Percentiles rank a stretch among this genome's conserved stretches.
Conservation (phyloP, 2,329 filamentous ascomycete genomes). For the Trichocomaceae sp. region DNA sequence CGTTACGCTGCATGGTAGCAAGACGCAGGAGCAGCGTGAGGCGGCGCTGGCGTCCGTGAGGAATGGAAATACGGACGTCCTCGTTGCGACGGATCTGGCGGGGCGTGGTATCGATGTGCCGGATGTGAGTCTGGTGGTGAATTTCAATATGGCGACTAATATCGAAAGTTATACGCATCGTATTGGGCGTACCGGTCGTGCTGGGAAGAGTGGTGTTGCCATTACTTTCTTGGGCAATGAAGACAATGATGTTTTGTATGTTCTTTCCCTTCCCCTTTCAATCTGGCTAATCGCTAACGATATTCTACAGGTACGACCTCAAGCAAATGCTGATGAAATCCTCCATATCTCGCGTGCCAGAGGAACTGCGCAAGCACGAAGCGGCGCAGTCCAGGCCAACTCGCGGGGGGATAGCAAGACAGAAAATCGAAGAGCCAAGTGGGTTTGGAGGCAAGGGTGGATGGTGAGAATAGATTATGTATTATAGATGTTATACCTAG, state of each 20-base stretch:
- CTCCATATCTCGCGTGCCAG: constrained; percentile 77
- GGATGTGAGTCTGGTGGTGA: constrained; percentile 88
- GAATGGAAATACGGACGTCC: constrained; percentile 70
- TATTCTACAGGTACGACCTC: constrained; percentile 60
- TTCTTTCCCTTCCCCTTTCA: constrained; percentile 10
- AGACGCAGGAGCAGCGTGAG: constrained; percentile 97
- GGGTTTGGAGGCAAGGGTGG: constrained; percentile 34
- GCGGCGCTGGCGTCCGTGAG: constrained; percentile 81
- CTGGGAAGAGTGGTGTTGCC: constrained; percentile 90
- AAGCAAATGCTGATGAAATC: constrained; percentile 95
- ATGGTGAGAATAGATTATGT: constrained; percentile 17
- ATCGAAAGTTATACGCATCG: constrained; percentile 97
- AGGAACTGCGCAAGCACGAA: constrained; percentile 84
- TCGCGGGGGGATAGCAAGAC: constrained; percentile 27
- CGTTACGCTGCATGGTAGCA: constrained; percentile 88
- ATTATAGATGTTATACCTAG: background rate
- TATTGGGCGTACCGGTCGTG: constrained; percentile 93
- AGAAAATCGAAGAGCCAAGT: constrained; percentile 44
- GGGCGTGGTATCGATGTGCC: constrained; percentile 96
- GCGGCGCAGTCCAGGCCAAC: constrained; percentile 76
- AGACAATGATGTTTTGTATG: constrained; percentile 76
- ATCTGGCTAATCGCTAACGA: constrained; percentile 15
- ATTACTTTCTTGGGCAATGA: constrained; percentile 93
- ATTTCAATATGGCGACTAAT: constrained; percentile 95
- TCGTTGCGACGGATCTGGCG: constrained; percentile 92